These are phyloP conservation scores for Solanum chilense DNA, from an alignment of 257 asterid genomes.

Conservation along the genomic window DNA sequence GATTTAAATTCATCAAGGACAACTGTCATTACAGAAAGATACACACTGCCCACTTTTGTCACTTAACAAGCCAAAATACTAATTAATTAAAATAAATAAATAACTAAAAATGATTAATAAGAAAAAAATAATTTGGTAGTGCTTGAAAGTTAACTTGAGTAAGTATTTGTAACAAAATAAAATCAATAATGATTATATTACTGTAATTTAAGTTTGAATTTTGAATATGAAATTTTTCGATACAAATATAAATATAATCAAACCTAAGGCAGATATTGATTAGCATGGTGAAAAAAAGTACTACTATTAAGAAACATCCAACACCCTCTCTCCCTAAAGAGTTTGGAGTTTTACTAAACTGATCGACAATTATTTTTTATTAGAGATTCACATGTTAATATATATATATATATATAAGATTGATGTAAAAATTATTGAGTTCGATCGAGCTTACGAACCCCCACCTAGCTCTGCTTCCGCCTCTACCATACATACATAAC, in stretches of 20 bases:
- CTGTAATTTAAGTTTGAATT: neutral
- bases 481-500: constrained; percentile 2
- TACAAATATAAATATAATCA: fast-evolving
- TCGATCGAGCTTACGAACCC: too few relatives aligned
- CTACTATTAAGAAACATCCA: neutral
- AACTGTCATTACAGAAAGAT: constrained; percentile 56
- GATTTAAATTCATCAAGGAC: constrained; percentile 41
- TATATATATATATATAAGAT: too few relatives aligned
- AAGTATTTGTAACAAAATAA: constrained; percentile 9
- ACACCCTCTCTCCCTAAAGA: neutral
- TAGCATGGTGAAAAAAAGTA: constrained; percentile 9
- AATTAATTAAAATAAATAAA: neutral
- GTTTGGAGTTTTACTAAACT: fast-evolving
- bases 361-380: too few relatives aligned
- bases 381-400: too few relatives aligned
- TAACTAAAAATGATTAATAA: neutral
- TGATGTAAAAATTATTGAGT: too few relatives aligned
- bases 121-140: neutral
- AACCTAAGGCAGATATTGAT: fast-evolving
- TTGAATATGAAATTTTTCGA: neutral
- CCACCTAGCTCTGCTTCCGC: neutral
- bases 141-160: neutral
- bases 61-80: neutral
- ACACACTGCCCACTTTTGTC: constrained; percentile 44
- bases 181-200: neutral